These are phyloP conservation scores for Ophiostoma sp. DNA, from an alignment of 2,329 filamentous ascomycete species.

Conservation along the genomic window DNA sequence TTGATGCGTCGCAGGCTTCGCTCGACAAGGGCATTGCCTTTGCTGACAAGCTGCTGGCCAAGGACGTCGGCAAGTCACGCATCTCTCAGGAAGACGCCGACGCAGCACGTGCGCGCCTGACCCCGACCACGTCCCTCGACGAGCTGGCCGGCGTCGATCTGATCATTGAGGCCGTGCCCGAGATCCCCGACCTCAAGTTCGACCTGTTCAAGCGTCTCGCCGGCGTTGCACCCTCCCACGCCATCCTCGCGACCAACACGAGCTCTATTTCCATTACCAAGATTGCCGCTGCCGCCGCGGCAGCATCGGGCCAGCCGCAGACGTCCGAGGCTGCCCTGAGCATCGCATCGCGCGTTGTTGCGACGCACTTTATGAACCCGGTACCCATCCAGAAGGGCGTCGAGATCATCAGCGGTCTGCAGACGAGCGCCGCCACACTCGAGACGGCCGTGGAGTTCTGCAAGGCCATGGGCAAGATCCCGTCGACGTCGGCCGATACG, in stretches of 20 bases:
- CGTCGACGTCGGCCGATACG: constrained; percentile 79
- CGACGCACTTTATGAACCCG: constrained; percentile 99
- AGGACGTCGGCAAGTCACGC: constrained; percentile 83
- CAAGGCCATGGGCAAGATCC: constrained; percentile 85
- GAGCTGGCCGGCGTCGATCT: constrained; percentile 83
- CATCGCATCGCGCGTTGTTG: constrained; percentile 74
- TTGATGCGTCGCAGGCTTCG: constrained; percentile 78
- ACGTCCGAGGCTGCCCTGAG: constrained; percentile 51
- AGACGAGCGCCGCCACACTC: constrained; percentile 78
- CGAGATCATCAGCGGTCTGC: constrained; percentile 91
- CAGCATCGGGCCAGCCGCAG: constrained; percentile 11
- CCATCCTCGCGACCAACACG: constrained; percentile 94
- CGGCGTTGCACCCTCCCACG: constrained; percentile 71
- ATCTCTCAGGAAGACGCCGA: constrained; percentile 78
- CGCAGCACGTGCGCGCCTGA: constrained; percentile 63
- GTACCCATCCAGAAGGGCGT: constrained; percentile 96
- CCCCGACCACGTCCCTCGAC: constrained; percentile 65
- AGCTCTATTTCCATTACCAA: constrained; percentile 97
- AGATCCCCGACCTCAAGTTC: constrained; percentile 81
- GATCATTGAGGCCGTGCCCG: constrained; percentile 94
- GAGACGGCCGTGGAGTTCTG: constrained; percentile 81
- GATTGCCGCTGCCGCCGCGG: constrained; percentile 78
- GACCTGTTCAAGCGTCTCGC: constrained; percentile 82
- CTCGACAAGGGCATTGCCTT: constrained; percentile 87
- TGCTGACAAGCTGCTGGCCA: constrained; percentile 88